Conservation (phyloP, 495 filamentous ascomycete genomes). For the Aspergillus steynii region DNA sequence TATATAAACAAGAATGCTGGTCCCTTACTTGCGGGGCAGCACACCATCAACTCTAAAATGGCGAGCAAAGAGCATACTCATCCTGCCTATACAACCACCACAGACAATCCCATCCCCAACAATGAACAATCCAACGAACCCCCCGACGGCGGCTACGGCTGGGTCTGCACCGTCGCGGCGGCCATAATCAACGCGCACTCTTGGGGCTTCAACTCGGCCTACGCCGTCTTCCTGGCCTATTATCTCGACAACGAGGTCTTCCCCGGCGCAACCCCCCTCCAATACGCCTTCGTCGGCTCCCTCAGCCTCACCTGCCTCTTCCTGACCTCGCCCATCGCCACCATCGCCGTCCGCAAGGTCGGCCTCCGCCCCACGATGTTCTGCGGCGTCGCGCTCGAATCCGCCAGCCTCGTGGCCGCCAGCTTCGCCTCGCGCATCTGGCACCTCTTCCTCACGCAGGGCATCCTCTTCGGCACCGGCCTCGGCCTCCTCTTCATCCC, state of each 20-base stretch:
- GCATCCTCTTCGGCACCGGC: conserved; percentile 68
- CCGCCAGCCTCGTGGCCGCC: conserved; percentile 55
- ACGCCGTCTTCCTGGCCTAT: conserved; percentile 63
- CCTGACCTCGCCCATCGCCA: conserved; percentile 58
- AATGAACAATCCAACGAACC: conserved; percentile 17
- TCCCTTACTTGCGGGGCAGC: background rate
- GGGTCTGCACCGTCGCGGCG: conserved; percentile 54
- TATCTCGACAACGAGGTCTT: conserved; percentile 58
- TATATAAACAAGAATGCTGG: background rate
- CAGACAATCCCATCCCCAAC: background rate
- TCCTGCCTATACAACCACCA: background rate
- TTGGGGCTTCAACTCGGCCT: conserved; percentile 60
- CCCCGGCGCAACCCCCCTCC: conserved; percentile 49
- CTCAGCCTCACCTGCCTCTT: conserved; percentile 59
- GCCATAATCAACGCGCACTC: conserved; percentile 58
- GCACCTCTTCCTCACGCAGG: conserved; percentile 72
- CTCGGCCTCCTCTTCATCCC: conserved; percentile 71
- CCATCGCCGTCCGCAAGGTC: conserved; percentile 47
- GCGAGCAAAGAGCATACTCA: background rate
- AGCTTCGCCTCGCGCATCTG: conserved; percentile 62
- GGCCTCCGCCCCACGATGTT: conserved; percentile 54
- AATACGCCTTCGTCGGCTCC: conserved; percentile 69
- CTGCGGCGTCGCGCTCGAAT: conserved; percentile 54
- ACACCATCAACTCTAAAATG: background rate
- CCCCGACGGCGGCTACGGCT: conserved; percentile 63